Evolutionary conservation across 257 asterid genomes (phyloP), one percentile per base, ranked within the genome.

Genomic region (Jasminum sambac): DNA sequence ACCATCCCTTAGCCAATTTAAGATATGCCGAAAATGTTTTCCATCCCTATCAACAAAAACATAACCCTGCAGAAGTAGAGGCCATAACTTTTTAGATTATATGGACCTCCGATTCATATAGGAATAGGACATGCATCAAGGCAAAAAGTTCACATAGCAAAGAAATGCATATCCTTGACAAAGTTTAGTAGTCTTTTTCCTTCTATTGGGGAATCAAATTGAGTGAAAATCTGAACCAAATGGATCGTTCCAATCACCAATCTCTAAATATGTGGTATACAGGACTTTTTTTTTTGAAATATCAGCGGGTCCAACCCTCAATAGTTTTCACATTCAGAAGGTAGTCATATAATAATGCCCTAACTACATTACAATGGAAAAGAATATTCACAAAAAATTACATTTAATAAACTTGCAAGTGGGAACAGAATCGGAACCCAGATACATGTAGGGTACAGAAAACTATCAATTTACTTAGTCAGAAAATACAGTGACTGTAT

Each of bases 1-100:
- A 60, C 97, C 95, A 72, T 93, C 98, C 85, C 98, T 88, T 81
- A 90, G 76, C 98, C 98, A 93, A 81, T 93, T 93, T 77, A 93
- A 77, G 75, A 93, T 82, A 81, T 88, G 96, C 65, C 95, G 90
- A 77, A 93, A 93, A 83, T 88, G 86, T 70, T 86, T 90, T 63
- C 98, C 98, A 70, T 93, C 98, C 74, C 98, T 90, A 71, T 93
- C 98, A 68, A 93, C 83, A 71, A 93, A 93, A 72, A 93, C 78
- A 76, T 83, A 89, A n/a, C 94, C 98, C 98, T 91, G 89, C 85
- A 81, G 66, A 63, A 66, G 69, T 72, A 74, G 26, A 58, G 81
- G 64, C 42, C 58, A 37, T 69, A 77, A 41, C 70, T 26, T 34
- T 41, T 64, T 50, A 75, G 61, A 69, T 4, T n/a, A 58, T 17